These are phyloP conservation scores for Paxillus involutus DNA, from an alignment of 768 basidiomycete species.

Conservation along the genomic window DNA sequence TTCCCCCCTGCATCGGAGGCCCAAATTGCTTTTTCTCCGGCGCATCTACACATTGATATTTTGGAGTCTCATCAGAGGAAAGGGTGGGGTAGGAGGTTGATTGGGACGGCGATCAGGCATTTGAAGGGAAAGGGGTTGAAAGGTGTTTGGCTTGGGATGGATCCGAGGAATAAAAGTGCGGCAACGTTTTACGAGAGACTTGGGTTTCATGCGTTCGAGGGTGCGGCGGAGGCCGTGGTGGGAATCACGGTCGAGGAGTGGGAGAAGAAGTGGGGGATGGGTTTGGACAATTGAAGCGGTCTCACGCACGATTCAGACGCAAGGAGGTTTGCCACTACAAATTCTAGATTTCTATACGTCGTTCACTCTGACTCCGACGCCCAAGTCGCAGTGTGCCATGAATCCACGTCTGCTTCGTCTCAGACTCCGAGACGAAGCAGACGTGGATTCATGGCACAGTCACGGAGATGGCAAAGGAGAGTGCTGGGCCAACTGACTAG, in stretches of 20 bases:
- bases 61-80: slow-evolving; percentile 62
- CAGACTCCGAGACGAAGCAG: no score
- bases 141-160: slow-evolving; percentile 68
- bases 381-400: no score
- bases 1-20: slow-evolving; percentile 45
- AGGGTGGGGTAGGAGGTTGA: slow-evolving; percentile 71
- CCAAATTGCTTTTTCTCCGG: slow-evolving; percentile 64
- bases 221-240: slow-evolving; percentile 48
- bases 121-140: slow-evolving; percentile 46
- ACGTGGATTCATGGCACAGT: no score
- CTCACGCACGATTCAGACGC: no score
- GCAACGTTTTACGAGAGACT: slow-evolving; percentile 60
- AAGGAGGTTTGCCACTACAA: no score
- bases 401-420: no score
- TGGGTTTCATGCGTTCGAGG: slow-evolving; percentile 60
- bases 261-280: slow-evolving; percentile 15
- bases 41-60: slow-evolving; percentile 77
- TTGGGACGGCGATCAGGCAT: slow-evolving; percentile 52
- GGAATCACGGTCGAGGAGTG: slow-evolving; percentile 52
- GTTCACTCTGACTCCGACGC: no score
- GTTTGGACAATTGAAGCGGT: background rate
- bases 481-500: no score
- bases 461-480: no score
- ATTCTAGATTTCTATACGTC: no score
- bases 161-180: slow-evolving; percentile 61